A percentile compares a stretch with the other conserved stretches of the same genome.
phyloP scores from a whole-genome alignment of 371 early-diverging fungal species.

The Mortierella sp. region DNA sequence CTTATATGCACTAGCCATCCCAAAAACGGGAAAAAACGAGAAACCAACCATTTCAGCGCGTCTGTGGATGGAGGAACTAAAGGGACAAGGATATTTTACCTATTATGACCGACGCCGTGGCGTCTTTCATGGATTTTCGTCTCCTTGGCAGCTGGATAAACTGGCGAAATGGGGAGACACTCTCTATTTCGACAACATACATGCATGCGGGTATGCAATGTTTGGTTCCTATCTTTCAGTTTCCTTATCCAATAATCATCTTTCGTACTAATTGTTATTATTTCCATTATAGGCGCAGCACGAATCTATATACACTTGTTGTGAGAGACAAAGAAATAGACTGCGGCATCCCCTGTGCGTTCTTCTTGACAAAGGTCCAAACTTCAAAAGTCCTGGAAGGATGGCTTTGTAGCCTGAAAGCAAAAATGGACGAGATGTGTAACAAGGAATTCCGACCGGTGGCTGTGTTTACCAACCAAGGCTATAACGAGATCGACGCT shows the following conservation, averaged over 20 bases:
- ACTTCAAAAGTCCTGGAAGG: background rate
- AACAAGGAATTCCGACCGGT: too few species aligned
- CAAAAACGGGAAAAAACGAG: background rate
- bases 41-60: constrained; percentile 1
- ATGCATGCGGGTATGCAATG: constrained; percentile 9
- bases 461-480: too few species aligned
- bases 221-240: background rate
- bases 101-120: constrained; percentile 5
- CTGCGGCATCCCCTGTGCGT: background rate
- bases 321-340: background rate
- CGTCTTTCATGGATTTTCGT: constrained; percentile 7
- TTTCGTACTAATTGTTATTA: background rate
- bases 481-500: too few species aligned
- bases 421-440: background rate
- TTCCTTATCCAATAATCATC: background rate
- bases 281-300: background rate
- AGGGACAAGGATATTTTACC: constrained; percentile 3
- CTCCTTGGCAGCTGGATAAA: constrained; percentile 10
- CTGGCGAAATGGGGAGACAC: constrained; percentile 14
- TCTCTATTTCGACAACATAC: constrained; percentile 14
- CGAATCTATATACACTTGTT: background rate
- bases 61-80: constrained; percentile 7
- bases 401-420: background rate
- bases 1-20: background rate
- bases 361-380: background rate